Evolutionary conservation across 2,329 filamentous ascomycete species (phyloP).

Genomic region (Beauveria sp.): DNA sequence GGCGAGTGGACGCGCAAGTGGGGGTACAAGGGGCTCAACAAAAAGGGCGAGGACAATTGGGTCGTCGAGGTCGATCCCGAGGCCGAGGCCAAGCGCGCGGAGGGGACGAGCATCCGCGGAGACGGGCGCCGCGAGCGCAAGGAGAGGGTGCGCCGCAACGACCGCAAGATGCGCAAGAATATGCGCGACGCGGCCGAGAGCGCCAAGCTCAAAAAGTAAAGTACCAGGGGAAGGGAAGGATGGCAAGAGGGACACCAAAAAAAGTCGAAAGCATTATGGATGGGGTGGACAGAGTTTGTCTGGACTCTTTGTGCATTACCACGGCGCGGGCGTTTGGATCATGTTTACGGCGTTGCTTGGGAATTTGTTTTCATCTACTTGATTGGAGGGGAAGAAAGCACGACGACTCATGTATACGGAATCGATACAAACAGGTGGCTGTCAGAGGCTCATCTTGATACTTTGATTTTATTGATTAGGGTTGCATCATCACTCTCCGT

Average conservation of each 20-base stretch:
- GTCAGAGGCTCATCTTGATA: neutral
- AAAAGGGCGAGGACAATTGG: slow-evolving; percentile 77
- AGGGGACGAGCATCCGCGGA: slow-evolving; percentile 53
- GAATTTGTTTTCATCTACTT: neutral
- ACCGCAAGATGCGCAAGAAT: slow-evolving; percentile 62
- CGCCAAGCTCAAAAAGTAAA: slow-evolving; percentile 6
- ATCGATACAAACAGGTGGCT: neutral
- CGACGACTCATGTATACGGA: neutral
- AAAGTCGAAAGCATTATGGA: neutral
- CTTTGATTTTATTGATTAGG: neutral
- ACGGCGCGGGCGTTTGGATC: slow-evolving; percentile 11
- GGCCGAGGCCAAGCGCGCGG: slow-evolving; percentile 55
- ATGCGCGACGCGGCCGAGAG: slow-evolving; percentile 36
- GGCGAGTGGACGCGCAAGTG: slow-evolving; percentile 91
- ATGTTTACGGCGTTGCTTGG: neutral
- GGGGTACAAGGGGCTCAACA: slow-evolving; percentile 89
- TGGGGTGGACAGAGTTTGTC: neutral
- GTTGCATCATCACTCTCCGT: neutral
- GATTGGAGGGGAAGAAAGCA: neutral
- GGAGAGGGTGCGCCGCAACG: slow-evolving; percentile 65
- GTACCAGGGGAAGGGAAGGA: neutral
- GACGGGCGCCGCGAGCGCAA: slow-evolving; percentile 57
- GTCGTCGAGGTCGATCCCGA: slow-evolving; percentile 84
- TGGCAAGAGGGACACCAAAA: too few relatives aligned
- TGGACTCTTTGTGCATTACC: neutral